These are phyloP conservation scores for Fraxinus cuspidata DNA, from an alignment of 257 asterid genomes.

Conservation along the genomic window DNA sequence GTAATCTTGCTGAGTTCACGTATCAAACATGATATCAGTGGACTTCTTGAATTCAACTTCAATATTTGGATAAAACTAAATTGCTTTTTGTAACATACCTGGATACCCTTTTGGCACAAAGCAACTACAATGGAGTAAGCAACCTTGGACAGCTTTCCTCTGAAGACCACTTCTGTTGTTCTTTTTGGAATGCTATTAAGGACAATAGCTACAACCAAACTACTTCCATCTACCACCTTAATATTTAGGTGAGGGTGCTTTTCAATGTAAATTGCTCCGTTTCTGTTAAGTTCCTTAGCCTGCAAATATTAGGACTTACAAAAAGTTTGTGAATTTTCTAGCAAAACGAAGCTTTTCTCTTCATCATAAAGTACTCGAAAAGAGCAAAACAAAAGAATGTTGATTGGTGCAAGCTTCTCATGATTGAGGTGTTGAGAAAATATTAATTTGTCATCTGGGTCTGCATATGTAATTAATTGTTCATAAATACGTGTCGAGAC, in stretches of 20 bases:
- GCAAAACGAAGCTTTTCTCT: not conserved
- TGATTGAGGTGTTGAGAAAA: no score
- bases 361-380: no score
- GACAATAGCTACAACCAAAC: slow-evolving; percentile 68
- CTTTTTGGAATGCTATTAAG: slow-evolving; percentile 72
- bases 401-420: not conserved
- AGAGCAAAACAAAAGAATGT: not conserved
- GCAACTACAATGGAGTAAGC: slow-evolving; percentile 55
- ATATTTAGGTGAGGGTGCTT: slow-evolving; percentile 52
- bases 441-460: no score
- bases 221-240: slow-evolving; percentile 75
- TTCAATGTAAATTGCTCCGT: slow-evolving; percentile 47
- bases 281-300: slow-evolving; percentile 62
- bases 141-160: slow-evolving; percentile 59
- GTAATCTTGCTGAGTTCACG: no score
- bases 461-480: no score
- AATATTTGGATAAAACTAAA: not conserved
- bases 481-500: no score
- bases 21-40: no score
- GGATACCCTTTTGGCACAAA: slow-evolving; percentile 53
- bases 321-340: not conserved
- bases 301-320: slow-evolving; percentile 10
- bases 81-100: slow-evolving; percentile 34
- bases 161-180: slow-evolving; percentile 50
- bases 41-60: not conserved